Percentiles rank a stretch among this genome's conserved stretches.
phyloP scores from a whole-genome alignment of 2,329 filamentous ascomycete genomes.

The Torrubiella hemipterigena region DNA sequence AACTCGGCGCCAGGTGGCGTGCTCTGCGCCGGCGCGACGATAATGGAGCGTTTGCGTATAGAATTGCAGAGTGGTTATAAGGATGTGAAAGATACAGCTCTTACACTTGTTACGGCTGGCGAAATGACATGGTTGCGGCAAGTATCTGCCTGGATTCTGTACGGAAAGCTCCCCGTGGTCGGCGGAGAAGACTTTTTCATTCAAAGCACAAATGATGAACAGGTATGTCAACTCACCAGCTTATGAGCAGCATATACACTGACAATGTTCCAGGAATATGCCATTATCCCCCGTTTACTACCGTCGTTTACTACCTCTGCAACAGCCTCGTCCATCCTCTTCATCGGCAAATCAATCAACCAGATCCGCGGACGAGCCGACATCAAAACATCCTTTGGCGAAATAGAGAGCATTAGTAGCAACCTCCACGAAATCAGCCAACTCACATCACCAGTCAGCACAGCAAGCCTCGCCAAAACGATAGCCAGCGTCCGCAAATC shows the following conservation, averaged over 20 bases:
- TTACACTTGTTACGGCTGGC: constrained; percentile 61
- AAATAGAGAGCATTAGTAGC: constrained; percentile 49
- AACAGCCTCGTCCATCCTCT: constrained; percentile 74
- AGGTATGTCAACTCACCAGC: constrained; percentile 20
- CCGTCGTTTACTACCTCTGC: constrained; percentile 68
- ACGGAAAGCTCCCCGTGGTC: constrained; percentile 69
- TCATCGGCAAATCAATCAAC: constrained; percentile 81
- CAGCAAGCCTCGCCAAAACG: constrained; percentile 55
- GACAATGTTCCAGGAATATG: constrained; percentile 36
- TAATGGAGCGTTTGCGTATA: constrained; percentile 65
- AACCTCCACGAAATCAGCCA: constrained; percentile 59
- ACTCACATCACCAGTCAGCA: constrained; percentile 62
- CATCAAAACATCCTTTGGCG: constrained; percentile 30
- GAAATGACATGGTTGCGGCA: constrained; percentile 90
- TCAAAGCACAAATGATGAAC: constrained; percentile 31
- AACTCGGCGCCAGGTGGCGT: constrained; percentile 16
- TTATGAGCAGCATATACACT: neutral
- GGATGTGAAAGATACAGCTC: constrained; percentile 69
- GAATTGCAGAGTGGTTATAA: constrained; percentile 80
- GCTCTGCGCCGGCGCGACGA: constrained; percentile 51
- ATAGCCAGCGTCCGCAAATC: constrained; percentile 69
- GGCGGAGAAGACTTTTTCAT: constrained; percentile 85
- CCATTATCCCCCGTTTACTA: constrained; percentile 45
- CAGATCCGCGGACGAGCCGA: constrained; percentile 55
- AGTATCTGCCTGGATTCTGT: constrained; percentile 79